Percentiles rank a stretch among this genome's conserved stretches.
Evolutionary conservation across 345 rosid genomes (phyloP).

Genomic region (Syzygium grande): DNA sequence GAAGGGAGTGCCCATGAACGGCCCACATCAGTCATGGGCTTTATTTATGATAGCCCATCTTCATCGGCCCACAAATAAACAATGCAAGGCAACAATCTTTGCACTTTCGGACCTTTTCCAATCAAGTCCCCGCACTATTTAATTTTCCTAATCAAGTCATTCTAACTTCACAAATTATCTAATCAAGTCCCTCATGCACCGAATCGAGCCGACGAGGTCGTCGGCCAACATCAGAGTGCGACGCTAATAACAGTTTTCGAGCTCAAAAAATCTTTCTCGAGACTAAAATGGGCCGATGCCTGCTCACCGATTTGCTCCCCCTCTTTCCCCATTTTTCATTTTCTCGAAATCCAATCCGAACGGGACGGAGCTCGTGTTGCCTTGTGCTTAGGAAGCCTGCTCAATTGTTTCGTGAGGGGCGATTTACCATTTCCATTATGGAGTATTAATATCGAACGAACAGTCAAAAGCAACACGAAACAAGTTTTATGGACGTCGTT

Average conservation of each 20-base stretch:
- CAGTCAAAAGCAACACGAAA: accelerated
- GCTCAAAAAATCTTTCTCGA: too few species aligned
- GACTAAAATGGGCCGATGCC: too few species aligned
- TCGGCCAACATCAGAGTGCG: too few species aligned
- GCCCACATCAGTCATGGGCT: neutral
- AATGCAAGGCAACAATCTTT: neutral
- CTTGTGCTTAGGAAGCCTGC: accelerated
- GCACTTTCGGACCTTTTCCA: neutral
- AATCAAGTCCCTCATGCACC: neutral
- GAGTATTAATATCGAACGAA: neutral
- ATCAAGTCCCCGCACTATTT: neutral
- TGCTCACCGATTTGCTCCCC: too few species aligned
- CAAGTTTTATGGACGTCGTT: neutral
- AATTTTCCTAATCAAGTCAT: neutral
- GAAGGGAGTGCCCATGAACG: neutral
- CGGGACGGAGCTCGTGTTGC: accelerated
- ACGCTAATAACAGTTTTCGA: too few species aligned
- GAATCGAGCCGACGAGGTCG: too few species aligned
- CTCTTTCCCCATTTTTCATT: too few species aligned
- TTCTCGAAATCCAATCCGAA: too few species aligned
- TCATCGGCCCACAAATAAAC: neutral
- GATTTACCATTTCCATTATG: neutral
- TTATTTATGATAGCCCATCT: neutral
- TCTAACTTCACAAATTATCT: neutral
- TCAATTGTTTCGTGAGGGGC: too few species aligned